Evolutionary conservation across 2,329 filamentous ascomycete species (phyloP).

Genomic region (Rachicladosporium sp.): DNA sequence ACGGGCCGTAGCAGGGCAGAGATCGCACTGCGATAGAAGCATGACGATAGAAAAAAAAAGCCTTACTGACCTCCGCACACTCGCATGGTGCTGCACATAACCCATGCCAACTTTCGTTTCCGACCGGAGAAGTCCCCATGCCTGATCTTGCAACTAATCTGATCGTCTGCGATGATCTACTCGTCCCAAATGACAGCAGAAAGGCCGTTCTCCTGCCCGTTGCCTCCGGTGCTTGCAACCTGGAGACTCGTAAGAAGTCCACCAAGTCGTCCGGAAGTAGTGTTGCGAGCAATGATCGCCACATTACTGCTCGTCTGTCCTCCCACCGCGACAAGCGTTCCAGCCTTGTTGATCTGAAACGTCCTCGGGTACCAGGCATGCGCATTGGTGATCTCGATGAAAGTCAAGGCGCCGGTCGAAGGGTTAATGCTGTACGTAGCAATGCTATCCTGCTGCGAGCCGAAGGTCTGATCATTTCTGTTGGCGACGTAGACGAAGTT

Average conservation of each 20-base stretch:
- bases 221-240: conserved; percentile 3
- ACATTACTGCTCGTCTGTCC: conserved; percentile 9
- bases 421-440: conserved; percentile 22
- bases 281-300: conserved; percentile 4
- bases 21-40: no score
- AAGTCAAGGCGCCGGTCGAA: conserved; percentile 17
- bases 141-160: no score
- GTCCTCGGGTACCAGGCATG: conserved; percentile 25
- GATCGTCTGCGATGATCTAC: neutral
- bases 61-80: no score
- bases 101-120: no score
- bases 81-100: no score
- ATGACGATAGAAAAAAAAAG: no score
- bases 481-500: conserved; percentile 25
- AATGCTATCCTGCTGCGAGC: conserved; percentile 19
- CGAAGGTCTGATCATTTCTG: conserved; percentile 26
- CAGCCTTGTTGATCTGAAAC: conserved; percentile 12
- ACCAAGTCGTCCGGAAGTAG: conserved; percentile 2
- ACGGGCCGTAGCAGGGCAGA: no score
- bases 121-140: no score
- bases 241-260: conserved; percentile 3
- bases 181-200: conserved; percentile 7
- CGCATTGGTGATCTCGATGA: conserved; percentile 20
- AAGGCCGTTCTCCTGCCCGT: conserved; percentile 7
- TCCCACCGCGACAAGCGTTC: conserved; percentile 5